These are phyloP conservation scores for Penicillium sp. DNA, from an alignment of 2,329 filamentous ascomycete genomes.

Conservation along the genomic window DNA sequence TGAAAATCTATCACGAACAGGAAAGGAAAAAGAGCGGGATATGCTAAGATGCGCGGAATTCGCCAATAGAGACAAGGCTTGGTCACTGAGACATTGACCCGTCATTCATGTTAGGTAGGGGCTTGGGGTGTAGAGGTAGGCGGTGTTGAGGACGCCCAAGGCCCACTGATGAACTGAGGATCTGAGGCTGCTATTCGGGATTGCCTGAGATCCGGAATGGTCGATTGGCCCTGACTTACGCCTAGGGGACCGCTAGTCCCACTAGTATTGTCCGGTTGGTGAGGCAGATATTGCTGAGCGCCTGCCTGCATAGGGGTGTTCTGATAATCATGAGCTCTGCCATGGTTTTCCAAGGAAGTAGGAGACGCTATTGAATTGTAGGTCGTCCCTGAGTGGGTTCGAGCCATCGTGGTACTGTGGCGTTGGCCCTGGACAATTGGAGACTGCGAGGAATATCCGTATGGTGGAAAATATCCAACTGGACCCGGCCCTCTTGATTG, in stretches of 20 bases:
- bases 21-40: too few species aligned
- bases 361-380: conserved; percentile 5
- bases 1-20: too few species aligned
- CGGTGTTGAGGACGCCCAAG: conserved; percentile 23
- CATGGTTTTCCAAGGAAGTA: not conserved
- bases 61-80: too few species aligned
- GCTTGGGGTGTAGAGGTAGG: conserved; percentile 1
- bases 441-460: conserved; percentile 11
- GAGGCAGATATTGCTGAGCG: conserved; percentile 12
- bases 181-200: conserved; percentile 18
- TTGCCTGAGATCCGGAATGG: not conserved
- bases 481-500: not conserved
- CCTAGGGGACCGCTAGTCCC: too few species aligned
- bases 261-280: conserved; percentile 1
- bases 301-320: conserved; percentile 10
- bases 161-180: conserved; percentile 33
- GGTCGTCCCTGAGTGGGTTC: conserved; percentile 4
- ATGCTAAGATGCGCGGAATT: too few species aligned
- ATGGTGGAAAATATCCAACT: conserved; percentile 4
- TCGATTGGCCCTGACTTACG: conserved; percentile 7
- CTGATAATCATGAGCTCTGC: conserved; percentile 11
- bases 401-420: conserved; percentile 11
- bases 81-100: too few species aligned
- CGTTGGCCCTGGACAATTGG: conserved; percentile 11
- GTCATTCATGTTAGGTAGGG: not conserved